Percentiles rank a stretch among this genome's conserved stretches.
Conservation (phyloP, 2,329 filamentous ascomycete species). For the Xylaria sp. region DNA sequence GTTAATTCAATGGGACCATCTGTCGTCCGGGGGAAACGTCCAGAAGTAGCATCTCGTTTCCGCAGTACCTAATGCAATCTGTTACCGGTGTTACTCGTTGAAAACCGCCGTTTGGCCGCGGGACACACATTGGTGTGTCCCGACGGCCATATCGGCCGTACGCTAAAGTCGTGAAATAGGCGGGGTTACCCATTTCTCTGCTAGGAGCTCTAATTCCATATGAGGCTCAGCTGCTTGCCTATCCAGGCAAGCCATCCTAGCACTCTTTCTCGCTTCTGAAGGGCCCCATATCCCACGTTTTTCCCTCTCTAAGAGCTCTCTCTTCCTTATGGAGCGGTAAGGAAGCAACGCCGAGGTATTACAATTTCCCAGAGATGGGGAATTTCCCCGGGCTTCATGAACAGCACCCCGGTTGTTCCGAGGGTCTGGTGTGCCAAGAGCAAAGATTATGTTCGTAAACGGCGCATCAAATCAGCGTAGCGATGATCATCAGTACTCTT, state of each 20-base stretch:
- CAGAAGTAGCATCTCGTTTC: slow-evolving; percentile 15
- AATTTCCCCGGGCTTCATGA: slow-evolving; percentile 20
- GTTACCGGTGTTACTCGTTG: slow-evolving; percentile 29
- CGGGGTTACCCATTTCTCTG: background rate
- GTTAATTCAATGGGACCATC: slow-evolving; percentile 1
- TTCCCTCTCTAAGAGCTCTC: background rate
- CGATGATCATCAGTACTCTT: slow-evolving; percentile 17
- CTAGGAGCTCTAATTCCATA: slow-evolving; percentile 7
- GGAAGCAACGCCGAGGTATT: slow-evolving; percentile 1
- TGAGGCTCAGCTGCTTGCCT: slow-evolving; percentile 32
- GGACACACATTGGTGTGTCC: slow-evolving; percentile 16
- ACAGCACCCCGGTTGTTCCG: slow-evolving; percentile 17
- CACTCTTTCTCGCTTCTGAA: slow-evolving; percentile 10
- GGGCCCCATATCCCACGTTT: slow-evolving; percentile 32
- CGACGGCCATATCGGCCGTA: slow-evolving; percentile 29
- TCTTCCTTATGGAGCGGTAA: slow-evolving; percentile 23
- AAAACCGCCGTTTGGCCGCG: slow-evolving; percentile 11
- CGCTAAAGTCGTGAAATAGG: slow-evolving; percentile 5
- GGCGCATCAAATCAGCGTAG: background rate
- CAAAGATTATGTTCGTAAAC: background rate
- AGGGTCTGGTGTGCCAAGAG: slow-evolving; percentile 15
- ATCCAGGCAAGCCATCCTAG: slow-evolving; percentile 30
- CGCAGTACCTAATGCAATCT: slow-evolving; percentile 1
- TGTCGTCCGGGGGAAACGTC: slow-evolving; percentile 26
- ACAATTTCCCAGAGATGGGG: background rate